Percentiles rank a stretch among this genome's conserved stretches.
Conservation (phyloP, 1,284 basidiomycete genomes). For the Exobasidium cylindrosporum region DNA sequence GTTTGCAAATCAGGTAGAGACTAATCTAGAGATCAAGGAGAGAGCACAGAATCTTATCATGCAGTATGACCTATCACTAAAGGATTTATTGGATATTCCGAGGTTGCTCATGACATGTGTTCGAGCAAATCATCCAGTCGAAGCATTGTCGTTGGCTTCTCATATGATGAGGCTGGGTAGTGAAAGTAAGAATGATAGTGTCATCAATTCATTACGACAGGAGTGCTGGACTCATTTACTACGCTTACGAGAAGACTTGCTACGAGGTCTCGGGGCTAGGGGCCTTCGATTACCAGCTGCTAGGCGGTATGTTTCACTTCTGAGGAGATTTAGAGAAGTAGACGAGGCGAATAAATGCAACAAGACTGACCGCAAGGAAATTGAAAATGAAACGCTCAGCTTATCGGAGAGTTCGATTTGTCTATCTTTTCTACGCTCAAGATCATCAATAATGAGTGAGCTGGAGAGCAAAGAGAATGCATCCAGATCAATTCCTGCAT, state of each 20-base stretch:
- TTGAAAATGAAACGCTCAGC: not conserved
- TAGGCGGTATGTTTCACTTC: constrained; percentile 5
- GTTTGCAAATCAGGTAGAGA: constrained; percentile 6
- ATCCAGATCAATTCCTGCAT: not conserved
- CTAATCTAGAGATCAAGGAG: not conserved
- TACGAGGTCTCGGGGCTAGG: constrained; percentile 1
- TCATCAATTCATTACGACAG: not conserved
- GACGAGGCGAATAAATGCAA: not conserved
- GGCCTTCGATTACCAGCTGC: constrained; percentile 7
- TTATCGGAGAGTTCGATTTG: constrained; percentile 7
- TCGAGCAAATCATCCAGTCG: constrained; percentile 2
- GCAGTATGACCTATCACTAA: constrained; percentile 2
- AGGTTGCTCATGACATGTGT: constrained; percentile 10
- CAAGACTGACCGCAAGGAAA: not conserved
- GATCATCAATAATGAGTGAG: not conserved
- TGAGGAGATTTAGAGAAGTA: constrained; percentile 4
- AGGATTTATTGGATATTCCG: constrained; percentile 13
- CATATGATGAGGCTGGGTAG: constrained; percentile 9
- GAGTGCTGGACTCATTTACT: constrained; percentile 1
- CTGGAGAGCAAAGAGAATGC: not conserved
- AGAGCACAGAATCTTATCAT: constrained; percentile 6
- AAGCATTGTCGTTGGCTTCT: constrained; percentile 11
- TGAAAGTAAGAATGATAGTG: not conserved
- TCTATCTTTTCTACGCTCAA: constrained; percentile 6
- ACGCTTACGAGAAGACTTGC: constrained; percentile 6